Conservation (phyloP, 202 grass and related monocot genomes). For the Setaria italica region DNA sequence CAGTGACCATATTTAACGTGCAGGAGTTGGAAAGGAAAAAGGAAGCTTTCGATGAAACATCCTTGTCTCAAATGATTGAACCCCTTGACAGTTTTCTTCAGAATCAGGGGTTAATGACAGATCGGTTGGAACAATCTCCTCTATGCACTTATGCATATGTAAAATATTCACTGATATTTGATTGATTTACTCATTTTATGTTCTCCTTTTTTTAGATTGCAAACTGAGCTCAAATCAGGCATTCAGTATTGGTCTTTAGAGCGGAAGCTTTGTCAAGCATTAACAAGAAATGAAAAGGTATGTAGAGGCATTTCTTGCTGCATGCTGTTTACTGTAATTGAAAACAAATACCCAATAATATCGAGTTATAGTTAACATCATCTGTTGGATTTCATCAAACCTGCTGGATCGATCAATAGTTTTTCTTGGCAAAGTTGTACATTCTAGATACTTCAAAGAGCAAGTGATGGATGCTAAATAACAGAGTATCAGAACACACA, state of each 20-base stretch:
- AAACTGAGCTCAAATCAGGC: constrained; percentile 76
- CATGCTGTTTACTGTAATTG: not conserved
- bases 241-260: constrained; percentile 87
- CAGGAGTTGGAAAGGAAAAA: constrained; percentile 49
- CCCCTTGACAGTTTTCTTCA: constrained; percentile 68
- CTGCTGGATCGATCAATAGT: constrained; percentile 3
- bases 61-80: constrained; percentile 59
- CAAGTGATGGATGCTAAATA: constrained; percentile 20
- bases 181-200: constrained; percentile 29
- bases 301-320: not conserved
- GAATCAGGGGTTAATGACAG: constrained; percentile 65
- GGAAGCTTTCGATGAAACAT: constrained; percentile 27
- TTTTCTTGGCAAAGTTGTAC: not conserved
- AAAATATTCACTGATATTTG: constrained; percentile 5
- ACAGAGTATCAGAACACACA: not conserved
- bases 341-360: not conserved
- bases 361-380: constrained; percentile 6
- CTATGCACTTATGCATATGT: constrained; percentile 19
- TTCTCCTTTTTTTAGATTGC: constrained; percentile 56
- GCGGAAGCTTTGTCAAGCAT: constrained; percentile 78
- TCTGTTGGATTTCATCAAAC: constrained; percentile 32
- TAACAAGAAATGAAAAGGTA: constrained; percentile 76
- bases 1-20: constrained; percentile 23
- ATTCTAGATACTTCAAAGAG: constrained; percentile 26
- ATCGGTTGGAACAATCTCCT: constrained; percentile 52